Evolutionary conservation across 2,329 filamentous ascomycete species (phyloP).

Genomic region (Sclerotinia glacialis): DNA sequence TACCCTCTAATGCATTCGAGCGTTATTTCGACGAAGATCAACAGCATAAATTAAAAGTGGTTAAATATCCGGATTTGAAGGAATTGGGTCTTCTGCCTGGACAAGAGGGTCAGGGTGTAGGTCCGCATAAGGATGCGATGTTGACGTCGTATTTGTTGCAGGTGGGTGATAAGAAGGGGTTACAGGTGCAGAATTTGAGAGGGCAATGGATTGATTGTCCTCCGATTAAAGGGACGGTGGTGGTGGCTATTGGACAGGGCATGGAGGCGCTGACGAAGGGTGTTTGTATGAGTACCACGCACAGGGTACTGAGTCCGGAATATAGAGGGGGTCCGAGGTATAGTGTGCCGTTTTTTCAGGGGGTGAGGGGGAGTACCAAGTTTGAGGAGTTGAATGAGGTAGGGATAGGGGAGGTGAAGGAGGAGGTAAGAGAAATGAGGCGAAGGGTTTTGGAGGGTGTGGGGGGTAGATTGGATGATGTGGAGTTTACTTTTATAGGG

Average conservation of each 20-base stretch:
- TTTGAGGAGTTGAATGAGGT: slow-evolving; percentile 62
- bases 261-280: slow-evolving; percentile 82
- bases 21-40: slow-evolving; percentile 68
- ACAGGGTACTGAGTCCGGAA: slow-evolving; percentile 73
- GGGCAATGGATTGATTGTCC: slow-evolving; percentile 82
- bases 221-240: slow-evolving; percentile 71
- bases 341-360: slow-evolving; percentile 86
- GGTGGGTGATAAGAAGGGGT: slow-evolving; percentile 68
- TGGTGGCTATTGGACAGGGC: slow-evolving; percentile 84
- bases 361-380: slow-evolving; percentile 72
- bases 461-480: slow-evolving; percentile 63
- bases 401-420: slow-evolving; percentile 50
- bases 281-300: slow-evolving; percentile 78
- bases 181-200: slow-evolving; percentile 78
- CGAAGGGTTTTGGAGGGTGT: slow-evolving; percentile 55
- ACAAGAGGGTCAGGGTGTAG: slow-evolving; percentile 58
- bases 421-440: slow-evolving; percentile 60
- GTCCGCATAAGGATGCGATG: slow-evolving; percentile 85
- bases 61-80: slow-evolving; percentile 76
- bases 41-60: slow-evolving; percentile 88
- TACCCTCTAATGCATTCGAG: slow-evolving; percentile 67
- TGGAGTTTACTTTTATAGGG: slow-evolving; percentile 82
- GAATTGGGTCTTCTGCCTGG: slow-evolving; percentile 49
- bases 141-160: slow-evolving; percentile 78
- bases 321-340: slow-evolving; percentile 70